A percentile compares a stretch with the other conserved stretches of the same genome.
Evolutionary conservation across 225 moss, liverwort and hornwort genomes (phyloP).

Genomic region (Pleurozium schreberi): DNA sequence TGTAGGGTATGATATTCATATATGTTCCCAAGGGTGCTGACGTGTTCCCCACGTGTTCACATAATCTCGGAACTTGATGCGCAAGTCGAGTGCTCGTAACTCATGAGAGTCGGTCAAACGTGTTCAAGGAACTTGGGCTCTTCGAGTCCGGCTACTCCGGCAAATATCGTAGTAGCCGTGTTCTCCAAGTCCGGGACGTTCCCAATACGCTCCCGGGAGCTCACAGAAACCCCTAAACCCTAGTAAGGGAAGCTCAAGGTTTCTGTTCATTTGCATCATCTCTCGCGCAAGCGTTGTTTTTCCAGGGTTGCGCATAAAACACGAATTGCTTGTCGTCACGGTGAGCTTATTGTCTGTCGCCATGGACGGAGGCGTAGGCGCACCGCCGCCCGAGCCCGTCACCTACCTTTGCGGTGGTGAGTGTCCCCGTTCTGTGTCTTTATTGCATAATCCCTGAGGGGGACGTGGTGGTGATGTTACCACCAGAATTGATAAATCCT

Average conservation of each 20-base stretch:
- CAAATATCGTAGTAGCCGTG: background rate
- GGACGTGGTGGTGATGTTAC: background rate
- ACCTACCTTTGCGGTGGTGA: slow-evolving; percentile 45
- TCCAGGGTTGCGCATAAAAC: too few relatives aligned
- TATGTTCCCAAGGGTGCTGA: background rate
- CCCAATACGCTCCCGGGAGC: background rate
- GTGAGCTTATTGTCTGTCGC: background rate
- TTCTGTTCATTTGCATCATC: background rate
- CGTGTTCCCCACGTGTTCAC: background rate
- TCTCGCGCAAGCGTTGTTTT: background rate
- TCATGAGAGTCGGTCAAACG: too few relatives aligned
- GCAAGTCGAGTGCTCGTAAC: background rate
- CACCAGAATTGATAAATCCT: background rate
- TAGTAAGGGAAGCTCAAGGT: background rate
- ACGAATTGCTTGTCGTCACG: background rate
- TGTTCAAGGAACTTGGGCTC: too few relatives aligned
- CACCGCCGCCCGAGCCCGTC: slow-evolving; percentile 27
- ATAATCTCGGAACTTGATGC: background rate
- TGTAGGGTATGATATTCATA: background rate
- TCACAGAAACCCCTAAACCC: background rate
- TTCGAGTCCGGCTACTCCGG: too few relatives aligned
- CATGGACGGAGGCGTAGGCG: slow-evolving; percentile 26
- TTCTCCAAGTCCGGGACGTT: background rate
- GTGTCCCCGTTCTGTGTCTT: background rate
- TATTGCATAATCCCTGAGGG: background rate